phyloP scores from a whole-genome alignment of 2,329 filamentous ascomycete species.

The Colletotrichum sp. region DNA sequence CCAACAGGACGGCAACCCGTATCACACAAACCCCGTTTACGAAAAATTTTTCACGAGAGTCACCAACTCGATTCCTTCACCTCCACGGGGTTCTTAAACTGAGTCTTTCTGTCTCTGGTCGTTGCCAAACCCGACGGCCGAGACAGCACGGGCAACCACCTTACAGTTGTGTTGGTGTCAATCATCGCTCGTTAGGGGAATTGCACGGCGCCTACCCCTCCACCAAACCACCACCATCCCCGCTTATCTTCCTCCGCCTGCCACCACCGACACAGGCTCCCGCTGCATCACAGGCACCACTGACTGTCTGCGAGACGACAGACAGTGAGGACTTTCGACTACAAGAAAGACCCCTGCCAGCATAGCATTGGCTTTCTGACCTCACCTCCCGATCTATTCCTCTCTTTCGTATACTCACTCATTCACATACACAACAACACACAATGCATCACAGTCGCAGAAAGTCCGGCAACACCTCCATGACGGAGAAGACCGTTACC shows the following conservation, averaged over 20 bases:
- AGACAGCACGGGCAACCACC: slow-evolving; percentile 9
- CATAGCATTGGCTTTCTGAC: not conserved
- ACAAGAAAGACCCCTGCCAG: slow-evolving; percentile 16
- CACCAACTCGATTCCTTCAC: not conserved
- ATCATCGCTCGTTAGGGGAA: slow-evolving; percentile 19
- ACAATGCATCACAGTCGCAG: slow-evolving; percentile 62
- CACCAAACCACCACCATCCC: slow-evolving; percentile 10
- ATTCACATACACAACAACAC: slow-evolving; percentile 2
- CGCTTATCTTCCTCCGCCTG: slow-evolving; percentile 14
- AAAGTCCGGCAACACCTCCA: slow-evolving; percentile 62
- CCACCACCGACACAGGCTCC: slow-evolving; percentile 10
- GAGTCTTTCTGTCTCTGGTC: not conserved
- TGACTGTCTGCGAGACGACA: not conserved
- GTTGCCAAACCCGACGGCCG: slow-evolving; percentile 20
- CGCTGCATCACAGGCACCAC: not conserved
- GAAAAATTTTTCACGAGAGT: slow-evolving; percentile 19
- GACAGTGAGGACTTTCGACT: not conserved
- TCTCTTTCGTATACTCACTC: slow-evolving; percentile 20
- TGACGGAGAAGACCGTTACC: slow-evolving; percentile 56
- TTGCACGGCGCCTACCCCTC: slow-evolving; percentile 18
- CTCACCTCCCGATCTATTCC: not conserved
- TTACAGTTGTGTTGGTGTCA: not conserved
- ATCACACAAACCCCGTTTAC: slow-evolving; percentile 3
- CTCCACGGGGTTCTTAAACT: not conserved
- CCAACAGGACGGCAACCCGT: slow-evolving; percentile 12